Percentiles rank a stretch among this genome's conserved stretches.
phyloP scores from a whole-genome alignment of 495 filamentous ascomycete genomes.

The Saxophila tyrrhenica region DNA sequence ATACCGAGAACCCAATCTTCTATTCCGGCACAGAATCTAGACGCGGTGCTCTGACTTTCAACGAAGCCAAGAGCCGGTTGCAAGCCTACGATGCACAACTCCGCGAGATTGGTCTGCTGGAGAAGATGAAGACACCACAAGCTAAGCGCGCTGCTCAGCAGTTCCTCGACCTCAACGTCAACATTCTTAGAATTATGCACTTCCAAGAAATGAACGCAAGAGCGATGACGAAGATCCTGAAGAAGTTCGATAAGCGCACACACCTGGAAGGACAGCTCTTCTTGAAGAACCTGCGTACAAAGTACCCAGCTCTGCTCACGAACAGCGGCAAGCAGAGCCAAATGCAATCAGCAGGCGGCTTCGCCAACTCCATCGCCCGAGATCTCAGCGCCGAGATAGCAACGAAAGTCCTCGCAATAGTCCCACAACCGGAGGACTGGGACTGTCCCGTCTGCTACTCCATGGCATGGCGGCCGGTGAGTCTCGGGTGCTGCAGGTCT shows the following conservation, averaged over 20 bases:
- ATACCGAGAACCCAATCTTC: slow-evolving; percentile 58
- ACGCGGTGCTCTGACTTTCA: slow-evolving; percentile 44
- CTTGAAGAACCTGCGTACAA: slow-evolving; percentile 3
- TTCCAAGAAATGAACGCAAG: slow-evolving; percentile 64
- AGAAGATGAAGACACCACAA: slow-evolving; percentile 46
- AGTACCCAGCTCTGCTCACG: slow-evolving; percentile 15
- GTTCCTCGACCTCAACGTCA: slow-evolving; percentile 54
- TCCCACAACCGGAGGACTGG: slow-evolving; percentile 63
- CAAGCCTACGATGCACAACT: slow-evolving; percentile 23
- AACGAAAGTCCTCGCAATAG: slow-evolving; percentile 48
- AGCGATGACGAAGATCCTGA: slow-evolving; percentile 64
- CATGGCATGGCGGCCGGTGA: slow-evolving; percentile 55
- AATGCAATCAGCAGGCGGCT: slow-evolving; percentile 25
- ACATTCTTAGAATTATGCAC: slow-evolving; percentile 51
- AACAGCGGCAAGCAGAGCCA: background rate
- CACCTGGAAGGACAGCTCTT: slow-evolving; percentile 38
- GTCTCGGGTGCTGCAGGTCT: slow-evolving; percentile 48
- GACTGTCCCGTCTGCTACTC: slow-evolving; percentile 61
- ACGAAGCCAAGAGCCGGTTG: slow-evolving; percentile 36
- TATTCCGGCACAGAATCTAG: slow-evolving; percentile 55
- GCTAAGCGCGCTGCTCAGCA: slow-evolving; percentile 44
- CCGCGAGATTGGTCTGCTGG: slow-evolving; percentile 36
- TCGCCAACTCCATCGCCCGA: slow-evolving; percentile 48
- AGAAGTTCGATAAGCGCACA: slow-evolving; percentile 76
- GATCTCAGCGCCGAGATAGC: slow-evolving; percentile 55